A percentile compares a stretch with the other conserved stretches of the same genome.
These are phyloP conservation scores for Euptelea pleiosperma DNA, from an alignment of 164 flowering plant species.

Conservation along the genomic window DNA sequence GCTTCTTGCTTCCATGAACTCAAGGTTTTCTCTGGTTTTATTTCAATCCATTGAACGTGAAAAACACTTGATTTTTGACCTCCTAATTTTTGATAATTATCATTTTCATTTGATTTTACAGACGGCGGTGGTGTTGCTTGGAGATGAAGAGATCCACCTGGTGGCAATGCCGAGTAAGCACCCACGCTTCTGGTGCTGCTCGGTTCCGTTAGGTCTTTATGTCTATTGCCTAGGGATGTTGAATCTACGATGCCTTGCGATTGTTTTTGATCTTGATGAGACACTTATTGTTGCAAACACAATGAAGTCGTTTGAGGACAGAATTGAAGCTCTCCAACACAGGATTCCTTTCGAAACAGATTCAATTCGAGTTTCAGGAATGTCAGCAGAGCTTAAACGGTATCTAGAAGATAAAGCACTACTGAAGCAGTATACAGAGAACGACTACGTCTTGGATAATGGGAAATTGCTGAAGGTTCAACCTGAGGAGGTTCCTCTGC, in stretches of 20 bases:
- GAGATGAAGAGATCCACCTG: slow-evolving; percentile 78
- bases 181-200: slow-evolving; percentile 86
- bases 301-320: slow-evolving; percentile 92
- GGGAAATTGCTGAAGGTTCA: slow-evolving; percentile 61
- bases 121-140: slow-evolving; percentile 86
- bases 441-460: slow-evolving; percentile 64
- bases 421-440: slow-evolving; percentile 77
- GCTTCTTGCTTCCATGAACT: slow-evolving; percentile 61
- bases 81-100: not conserved
- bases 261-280: slow-evolving; percentile 97
- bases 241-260: slow-evolving; percentile 73
- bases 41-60: not conserved
- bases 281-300: slow-evolving; percentile 97
- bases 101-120: slow-evolving; percentile 20
- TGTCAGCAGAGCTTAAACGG: slow-evolving; percentile 81
- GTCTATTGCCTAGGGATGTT: slow-evolving; percentile 64
- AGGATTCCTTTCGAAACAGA: slow-evolving; percentile 72
- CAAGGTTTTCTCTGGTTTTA: slow-evolving; percentile 42
- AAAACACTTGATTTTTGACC: not conserved
- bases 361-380: slow-evolving; percentile 50
- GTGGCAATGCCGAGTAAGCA: slow-evolving; percentile 93
- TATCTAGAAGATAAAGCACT: slow-evolving; percentile 71
- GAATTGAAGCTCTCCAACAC: slow-evolving; percentile 64
- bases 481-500: slow-evolving; percentile 61
- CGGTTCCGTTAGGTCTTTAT: slow-evolving; percentile 62